Conservation (phyloP, 495 filamentous ascomycete species). For the Xylaria bambusicola region DNA sequence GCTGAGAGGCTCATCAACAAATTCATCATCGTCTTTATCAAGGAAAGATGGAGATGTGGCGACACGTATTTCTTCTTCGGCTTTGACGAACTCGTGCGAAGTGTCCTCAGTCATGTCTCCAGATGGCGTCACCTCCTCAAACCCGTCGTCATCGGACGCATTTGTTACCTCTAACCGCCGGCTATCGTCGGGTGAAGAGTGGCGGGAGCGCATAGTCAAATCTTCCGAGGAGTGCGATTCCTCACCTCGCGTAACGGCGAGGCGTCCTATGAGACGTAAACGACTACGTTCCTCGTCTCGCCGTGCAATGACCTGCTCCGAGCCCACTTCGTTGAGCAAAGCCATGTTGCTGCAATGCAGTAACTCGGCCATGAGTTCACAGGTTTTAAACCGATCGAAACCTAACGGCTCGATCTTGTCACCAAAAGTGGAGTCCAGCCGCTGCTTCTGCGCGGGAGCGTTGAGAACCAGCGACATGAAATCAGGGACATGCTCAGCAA, state of each 20-base stretch:
- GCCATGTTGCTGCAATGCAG: constrained; percentile 99
- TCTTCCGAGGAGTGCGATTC: constrained; percentile 44
- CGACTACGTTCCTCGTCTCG: constrained; percentile 81
- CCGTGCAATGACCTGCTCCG: constrained; percentile 79
- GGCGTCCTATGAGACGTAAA: constrained; percentile 69
- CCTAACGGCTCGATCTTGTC: constrained; percentile 90
- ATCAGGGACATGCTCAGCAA: constrained; percentile 87
- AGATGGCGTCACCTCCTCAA: constrained; percentile 82
- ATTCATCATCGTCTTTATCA: constrained; percentile 64
- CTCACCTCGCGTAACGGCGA: constrained; percentile 39
- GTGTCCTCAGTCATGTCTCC: constrained; percentile 67
- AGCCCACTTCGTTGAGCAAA: constrained; percentile 88
- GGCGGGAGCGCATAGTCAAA: constrained; percentile 48
- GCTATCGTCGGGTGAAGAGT: constrained; percentile 47
- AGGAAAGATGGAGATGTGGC: constrained; percentile 42
- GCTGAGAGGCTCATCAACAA: constrained; percentile 70
- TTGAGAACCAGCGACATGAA: constrained; percentile 91
- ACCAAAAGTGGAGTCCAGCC: constrained; percentile 71
- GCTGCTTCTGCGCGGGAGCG: constrained; percentile 52
- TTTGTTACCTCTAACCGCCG: constrained; percentile 72
- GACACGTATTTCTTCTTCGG: constrained; percentile 47
- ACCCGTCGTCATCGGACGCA: constrained; percentile 85
- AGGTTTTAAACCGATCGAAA: constrained; percentile 98
- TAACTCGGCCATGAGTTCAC: constrained; percentile 97
- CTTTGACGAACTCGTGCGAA: constrained; percentile 50